Evolutionary conservation across 176 grass and related monocot genomes (phyloP), one percentile per base, ranked within the genome.

Genomic region (Oryza australiensis): DNA sequence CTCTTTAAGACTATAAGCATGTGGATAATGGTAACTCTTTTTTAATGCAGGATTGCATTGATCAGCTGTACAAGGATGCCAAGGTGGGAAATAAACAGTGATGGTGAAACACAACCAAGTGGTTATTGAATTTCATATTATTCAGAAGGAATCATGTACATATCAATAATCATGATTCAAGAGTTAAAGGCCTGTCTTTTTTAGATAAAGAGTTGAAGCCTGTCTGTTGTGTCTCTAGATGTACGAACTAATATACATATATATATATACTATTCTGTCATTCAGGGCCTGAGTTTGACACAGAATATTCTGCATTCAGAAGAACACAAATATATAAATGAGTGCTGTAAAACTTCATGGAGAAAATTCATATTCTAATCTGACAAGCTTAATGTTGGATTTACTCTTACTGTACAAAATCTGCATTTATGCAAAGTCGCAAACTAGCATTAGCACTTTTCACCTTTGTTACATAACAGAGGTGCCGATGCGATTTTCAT

Each of bases 1-100:
- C n/a, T 55, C 0, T 55, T 8, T 5, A 55, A 8, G 49, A 55
- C 49, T 22, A 5, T 51, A 55, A 55, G 49, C 18, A 55, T 55
- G 49, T 55, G 49, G 5, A 60, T 16, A 32, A 22, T 16, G n/a
- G 43, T 6, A 11, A 11, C 12, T 15, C 13, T 12, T 29, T 48
- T 24, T 46, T 34, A 4, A 72, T 64, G 62, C 62, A 94, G 92
- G 88, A 91, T 53, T 12, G 41, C 38, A 70, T 94, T 59, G 86
- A 91, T 66, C 72, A 76, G 73, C 68, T 94, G 71, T 94, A 91
- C 83, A 82, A 88, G 84, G 86, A 88, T 66, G 86, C 67, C 46
- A 91, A 94, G 70, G 83, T 78, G 66, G 83, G 70, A 76, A 26
- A 62, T 48, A 51, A 71, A 66, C 16, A 71, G 23, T 85, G 75